Evolutionary conservation across 106 monocot species (phyloP).

Genomic region (Dactylorhiza incarnata): DNA sequence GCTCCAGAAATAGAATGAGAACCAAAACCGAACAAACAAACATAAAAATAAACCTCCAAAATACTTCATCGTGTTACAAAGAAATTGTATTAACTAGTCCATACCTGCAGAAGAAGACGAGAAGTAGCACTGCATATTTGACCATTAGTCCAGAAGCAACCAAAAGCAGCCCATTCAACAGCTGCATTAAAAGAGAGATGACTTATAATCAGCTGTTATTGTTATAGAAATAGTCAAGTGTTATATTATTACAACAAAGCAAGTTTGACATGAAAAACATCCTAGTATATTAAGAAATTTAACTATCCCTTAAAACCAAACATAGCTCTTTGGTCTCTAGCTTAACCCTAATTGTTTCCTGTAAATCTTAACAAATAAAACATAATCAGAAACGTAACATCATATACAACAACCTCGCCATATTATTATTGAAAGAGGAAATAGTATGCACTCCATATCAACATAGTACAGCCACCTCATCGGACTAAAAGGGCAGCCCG

Average conservation of each 20-base stretch:
- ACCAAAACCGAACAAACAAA: background rate
- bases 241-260: background rate
- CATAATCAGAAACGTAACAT: slow-evolving; percentile 1
- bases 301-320: background rate
- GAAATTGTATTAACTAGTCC: slow-evolving; percentile 1
- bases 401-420: background rate
- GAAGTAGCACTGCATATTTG: slow-evolving; percentile 99
- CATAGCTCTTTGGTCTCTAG: background rate
- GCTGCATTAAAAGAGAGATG: slow-evolving; percentile 36
- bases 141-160: slow-evolving; percentile 99
- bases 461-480: background rate
- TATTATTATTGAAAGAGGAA: too few relatives aligned
- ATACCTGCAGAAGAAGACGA: slow-evolving; percentile 93
- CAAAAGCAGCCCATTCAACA: slow-evolving; percentile 91
- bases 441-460: too few relatives aligned
- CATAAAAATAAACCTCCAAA: background rate
- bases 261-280: background rate
- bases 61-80: background rate
- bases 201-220: background rate
- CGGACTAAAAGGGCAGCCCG: too few relatives aligned
- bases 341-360: background rate
- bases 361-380: slow-evolving; percentile 1
- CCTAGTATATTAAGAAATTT: background rate
- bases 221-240: background rate
- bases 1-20: background rate